Percentiles rank a stretch among this genome's conserved stretches.
Evolutionary conservation across 2,329 filamentous ascomycete genomes (phyloP).

Genomic region (Aspergillus pseudotamarii): DNA sequence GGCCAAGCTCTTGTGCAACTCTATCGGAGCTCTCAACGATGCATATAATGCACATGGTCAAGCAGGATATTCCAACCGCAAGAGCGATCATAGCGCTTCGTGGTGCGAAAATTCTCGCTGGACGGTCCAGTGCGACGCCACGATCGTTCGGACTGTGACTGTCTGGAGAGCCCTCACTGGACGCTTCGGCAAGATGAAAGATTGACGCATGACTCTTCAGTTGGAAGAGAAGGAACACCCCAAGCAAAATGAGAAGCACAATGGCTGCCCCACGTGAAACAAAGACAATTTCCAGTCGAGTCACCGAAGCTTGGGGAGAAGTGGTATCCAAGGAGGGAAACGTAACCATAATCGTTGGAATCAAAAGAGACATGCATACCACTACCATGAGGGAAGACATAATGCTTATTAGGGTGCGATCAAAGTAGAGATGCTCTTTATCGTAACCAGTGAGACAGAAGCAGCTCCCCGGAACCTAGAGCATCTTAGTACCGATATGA

Average conservation of each 20-base stretch:
- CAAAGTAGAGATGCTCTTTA: conserved; percentile 21
- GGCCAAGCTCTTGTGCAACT: conserved; percentile 5
- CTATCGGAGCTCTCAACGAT: conserved; percentile 14
- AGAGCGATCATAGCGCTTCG: conserved; percentile 6
- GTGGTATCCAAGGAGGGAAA: conserved; percentile 18
- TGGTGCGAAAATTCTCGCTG: neutral
- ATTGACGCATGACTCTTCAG: conserved; percentile 19
- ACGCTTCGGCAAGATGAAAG: conserved; percentile 12
- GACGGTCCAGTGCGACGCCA: neutral
- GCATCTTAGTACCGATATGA: neutral
- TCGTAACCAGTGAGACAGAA: conserved; percentile 20
- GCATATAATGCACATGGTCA: conserved; percentile 11
- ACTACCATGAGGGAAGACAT: conserved; percentile 25
- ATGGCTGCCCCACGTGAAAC: conserved; percentile 16
- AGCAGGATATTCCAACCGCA: neutral
- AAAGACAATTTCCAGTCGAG: conserved; percentile 12
- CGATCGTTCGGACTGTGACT: neutral
- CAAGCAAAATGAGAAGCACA: conserved; percentile 12
- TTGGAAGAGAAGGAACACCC: conserved; percentile 19
- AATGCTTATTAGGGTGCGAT: conserved; percentile 22
- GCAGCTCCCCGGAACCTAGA: conserved; percentile 18
- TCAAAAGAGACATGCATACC: conserved; percentile 20
- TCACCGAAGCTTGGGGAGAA: conserved; percentile 2
- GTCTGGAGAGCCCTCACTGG: neutral
- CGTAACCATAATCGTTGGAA: conserved; percentile 21